Conservation (phyloP, 352 stramenopile species). For the Phytophthora meadii region DNA sequence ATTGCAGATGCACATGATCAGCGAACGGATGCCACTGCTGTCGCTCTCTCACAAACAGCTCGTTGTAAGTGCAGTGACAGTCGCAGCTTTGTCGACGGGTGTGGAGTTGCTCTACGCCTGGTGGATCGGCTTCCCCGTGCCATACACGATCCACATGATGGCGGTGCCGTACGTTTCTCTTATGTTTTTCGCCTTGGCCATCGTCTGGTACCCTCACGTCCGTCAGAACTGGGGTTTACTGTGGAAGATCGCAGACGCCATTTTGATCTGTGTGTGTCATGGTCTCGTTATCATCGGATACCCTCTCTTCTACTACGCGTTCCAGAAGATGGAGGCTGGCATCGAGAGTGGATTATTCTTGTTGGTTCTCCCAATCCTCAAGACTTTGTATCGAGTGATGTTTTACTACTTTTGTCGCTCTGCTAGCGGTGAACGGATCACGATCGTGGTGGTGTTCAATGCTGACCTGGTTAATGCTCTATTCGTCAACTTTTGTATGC, state of each 20-base stretch:
- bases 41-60: slow-evolving; percentile 19
- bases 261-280: slow-evolving; percentile 22
- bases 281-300: slow-evolving; percentile 22
- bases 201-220: slow-evolving; percentile 19
- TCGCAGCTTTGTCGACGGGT: slow-evolving; percentile 1
- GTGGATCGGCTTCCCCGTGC: slow-evolving; percentile 23
- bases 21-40: slow-evolving; percentile 14
- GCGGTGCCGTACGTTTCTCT: slow-evolving; percentile 23
- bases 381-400: slow-evolving; percentile 15
- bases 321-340: slow-evolving; percentile 3
- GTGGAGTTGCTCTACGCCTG: slow-evolving; percentile 17
- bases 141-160: slow-evolving; percentile 29
- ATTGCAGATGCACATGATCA: slow-evolving; percentile 24
- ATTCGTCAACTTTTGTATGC: slow-evolving; percentile 42
- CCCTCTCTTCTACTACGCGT: slow-evolving; percentile 31
- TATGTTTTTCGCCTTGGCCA: slow-evolving; percentile 22
- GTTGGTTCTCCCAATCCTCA: too few relatives aligned
- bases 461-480: slow-evolving; percentile 38
- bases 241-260: slow-evolving; percentile 13
- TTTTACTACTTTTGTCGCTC: slow-evolving; percentile 29
- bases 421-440: slow-evolving; percentile 20
- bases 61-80: slow-evolving; percentile 9
- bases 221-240: slow-evolving; percentile 1
- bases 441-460: slow-evolving; percentile 41
- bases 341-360: too few relatives aligned